Percentiles rank a stretch among this genome's conserved stretches.
Evolutionary conservation across 495 filamentous ascomycete genomes (phyloP).

Genomic region (Aspergillus coremiiformis): DNA sequence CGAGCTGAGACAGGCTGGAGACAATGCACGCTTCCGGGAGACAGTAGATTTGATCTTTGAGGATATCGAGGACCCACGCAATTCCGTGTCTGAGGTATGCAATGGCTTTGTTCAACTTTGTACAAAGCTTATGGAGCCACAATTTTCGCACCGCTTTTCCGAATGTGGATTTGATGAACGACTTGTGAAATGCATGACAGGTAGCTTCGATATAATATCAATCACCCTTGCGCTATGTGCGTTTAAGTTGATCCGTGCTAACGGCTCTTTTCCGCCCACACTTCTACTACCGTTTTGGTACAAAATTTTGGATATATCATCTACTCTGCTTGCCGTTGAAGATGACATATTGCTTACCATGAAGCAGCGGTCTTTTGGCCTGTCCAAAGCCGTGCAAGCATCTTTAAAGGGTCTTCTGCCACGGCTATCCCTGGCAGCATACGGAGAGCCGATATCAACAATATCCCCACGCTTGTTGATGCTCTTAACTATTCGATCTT

Average conservation of each 20-base stretch:
- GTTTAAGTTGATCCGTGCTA: conserved; percentile 21
- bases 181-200: conserved; percentile 43
- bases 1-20: conserved; percentile 79
- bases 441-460: conserved; percentile 12
- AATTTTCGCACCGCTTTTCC: conserved; percentile 62
- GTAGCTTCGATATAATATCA: conserved; percentile 26
- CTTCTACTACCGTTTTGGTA: conserved; percentile 27
- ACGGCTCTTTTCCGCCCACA: conserved; percentile 21
- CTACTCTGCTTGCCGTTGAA: conserved; percentile 18
- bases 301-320: conserved; percentile 25
- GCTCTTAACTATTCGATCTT: conserved; percentile 25
- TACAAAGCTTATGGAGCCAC: conserved; percentile 60
- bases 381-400: conserved; percentile 26
- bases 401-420: conserved; percentile 22
- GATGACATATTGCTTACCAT: conserved; percentile 22
- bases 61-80: conserved; percentile 60
- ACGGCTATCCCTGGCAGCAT: conserved; percentile 18
- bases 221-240: conserved; percentile 27
- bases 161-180: conserved; percentile 65
- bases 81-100: conserved; percentile 41
- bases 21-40: conserved; percentile 71
- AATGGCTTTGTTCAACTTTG: conserved; percentile 60
- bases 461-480: conserved; percentile 28
- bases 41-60: conserved; percentile 78
- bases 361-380: conserved; percentile 10